Evolutionary conservation across 345 rosid species (phyloP).

Genomic region (Eucalyptus sideroxylon): DNA sequence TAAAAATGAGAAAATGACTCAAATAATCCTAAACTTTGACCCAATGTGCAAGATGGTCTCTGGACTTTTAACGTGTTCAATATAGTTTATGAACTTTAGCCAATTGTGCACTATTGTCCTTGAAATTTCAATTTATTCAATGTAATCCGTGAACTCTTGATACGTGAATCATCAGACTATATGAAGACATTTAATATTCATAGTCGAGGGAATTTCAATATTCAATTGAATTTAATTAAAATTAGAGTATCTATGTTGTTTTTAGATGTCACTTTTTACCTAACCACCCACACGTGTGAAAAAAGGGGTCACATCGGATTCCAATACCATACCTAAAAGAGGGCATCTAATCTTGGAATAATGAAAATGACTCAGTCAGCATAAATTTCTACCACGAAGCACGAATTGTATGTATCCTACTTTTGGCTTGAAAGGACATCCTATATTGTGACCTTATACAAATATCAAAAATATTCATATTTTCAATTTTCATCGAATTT

Average conservation of each 20-base stretch:
- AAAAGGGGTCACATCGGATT: not conserved
- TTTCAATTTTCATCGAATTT: not conserved
- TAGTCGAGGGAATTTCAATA: not conserved
- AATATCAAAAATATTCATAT: not conserved
- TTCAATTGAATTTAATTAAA: not conserved
- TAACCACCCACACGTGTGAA: not conserved
- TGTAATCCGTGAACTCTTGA: fast-evolving
- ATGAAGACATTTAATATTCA: too few species aligned
- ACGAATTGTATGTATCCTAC: not conserved
- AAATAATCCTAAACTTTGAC: too few species aligned
- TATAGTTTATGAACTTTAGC: too few species aligned
- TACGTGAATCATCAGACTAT: too few species aligned
- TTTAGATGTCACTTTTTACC: not conserved
- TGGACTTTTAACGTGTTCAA: too few species aligned
- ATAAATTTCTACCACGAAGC: not conserved
- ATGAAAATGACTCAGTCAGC: not conserved
- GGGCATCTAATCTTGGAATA: not conserved
- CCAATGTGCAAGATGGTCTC: too few species aligned
- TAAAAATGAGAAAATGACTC: too few species aligned
- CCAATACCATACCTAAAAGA: not conserved
- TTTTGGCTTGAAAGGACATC: not conserved
- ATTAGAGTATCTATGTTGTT: not conserved
- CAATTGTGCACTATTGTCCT: fast-evolving
- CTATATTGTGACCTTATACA: not conserved
- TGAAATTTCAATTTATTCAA: too few species aligned